Conservation (phyloP, 352 stramenopile species). For the Globisporangium emineosum region DNA sequence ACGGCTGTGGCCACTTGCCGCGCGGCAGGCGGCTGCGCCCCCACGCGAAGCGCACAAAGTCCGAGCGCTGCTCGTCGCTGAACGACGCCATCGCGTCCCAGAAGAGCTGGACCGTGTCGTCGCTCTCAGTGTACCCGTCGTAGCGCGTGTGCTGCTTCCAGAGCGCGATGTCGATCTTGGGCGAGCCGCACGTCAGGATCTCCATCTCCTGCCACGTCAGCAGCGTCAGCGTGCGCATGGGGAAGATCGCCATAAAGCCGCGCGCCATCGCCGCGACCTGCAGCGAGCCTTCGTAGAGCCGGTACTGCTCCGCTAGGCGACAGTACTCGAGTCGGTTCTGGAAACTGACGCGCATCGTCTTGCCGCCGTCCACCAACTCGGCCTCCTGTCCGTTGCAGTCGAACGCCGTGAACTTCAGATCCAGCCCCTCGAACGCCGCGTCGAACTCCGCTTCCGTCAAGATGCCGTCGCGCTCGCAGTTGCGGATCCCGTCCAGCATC, state of each 20-base stretch:
- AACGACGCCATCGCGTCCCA: conserved; percentile 89
- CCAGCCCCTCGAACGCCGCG: conserved; percentile 69
- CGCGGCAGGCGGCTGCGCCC: conserved; percentile 89
- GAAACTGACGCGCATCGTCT: conserved; percentile 68
- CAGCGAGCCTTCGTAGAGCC: conserved; percentile 69
- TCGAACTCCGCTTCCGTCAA: conserved; percentile 76
- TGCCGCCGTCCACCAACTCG: conserved; percentile 79
- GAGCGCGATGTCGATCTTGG: conserved; percentile 89
- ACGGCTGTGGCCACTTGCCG: conserved; percentile 85
- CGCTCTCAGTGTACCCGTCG: conserved; percentile 84
- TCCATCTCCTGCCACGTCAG: conserved; percentile 91
- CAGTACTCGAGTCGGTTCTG: conserved; percentile 86
- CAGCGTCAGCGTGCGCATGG: conserved; percentile 81
- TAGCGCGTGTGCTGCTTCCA: conserved; percentile 86
- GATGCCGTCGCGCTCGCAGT: conserved; percentile 83
- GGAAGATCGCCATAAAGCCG: conserved; percentile 84
- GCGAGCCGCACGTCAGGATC: conserved; percentile 87
- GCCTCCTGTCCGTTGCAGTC: conserved; percentile 82
- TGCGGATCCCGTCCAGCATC: conserved; percentile 84
- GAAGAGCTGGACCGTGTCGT: conserved; percentile 85
- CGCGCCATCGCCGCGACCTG: conserved; percentile 77
- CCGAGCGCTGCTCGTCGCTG: conserved; percentile 81
- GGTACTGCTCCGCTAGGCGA: conserved; percentile 67
- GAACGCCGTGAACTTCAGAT: conserved; percentile 78
- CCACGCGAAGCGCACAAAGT: conserved; percentile 95